These are phyloP conservation scores for Paramecium biaurelia DNA, from an alignment of 73 alveolate genomes.

Conservation along the genomic window DNA sequence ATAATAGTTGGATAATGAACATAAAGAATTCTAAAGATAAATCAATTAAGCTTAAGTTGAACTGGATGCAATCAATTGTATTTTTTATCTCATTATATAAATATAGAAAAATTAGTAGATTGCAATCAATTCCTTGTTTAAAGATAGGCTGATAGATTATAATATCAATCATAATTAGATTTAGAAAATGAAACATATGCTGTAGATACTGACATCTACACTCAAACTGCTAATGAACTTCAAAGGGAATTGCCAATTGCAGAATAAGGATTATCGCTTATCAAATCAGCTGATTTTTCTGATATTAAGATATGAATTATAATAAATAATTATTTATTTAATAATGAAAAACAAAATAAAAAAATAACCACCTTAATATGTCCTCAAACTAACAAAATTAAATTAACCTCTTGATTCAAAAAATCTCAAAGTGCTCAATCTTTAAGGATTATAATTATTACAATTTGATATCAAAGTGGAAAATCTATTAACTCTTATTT, in stretches of 20 bases:
- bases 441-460: neutral
- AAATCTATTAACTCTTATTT: neutral
- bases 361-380: conserved; percentile 31
- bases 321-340: neutral
- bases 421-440: neutral
- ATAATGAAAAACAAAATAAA: neutral
- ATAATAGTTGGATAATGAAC: neutral
- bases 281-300: conserved; percentile 53
- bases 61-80: neutral
- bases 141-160: neutral
- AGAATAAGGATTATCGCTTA: conserved; percentile 26
- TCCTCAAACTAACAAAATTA: neutral
- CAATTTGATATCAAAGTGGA: neutral
- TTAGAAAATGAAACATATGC: conserved; percentile 47
- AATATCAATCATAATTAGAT: neutral
- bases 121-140: neutral
- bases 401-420: neutral
- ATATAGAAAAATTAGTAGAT: conserved; percentile 30
- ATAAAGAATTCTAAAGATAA: neutral
- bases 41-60: neutral
- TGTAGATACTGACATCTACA: neutral
- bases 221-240: neutral
- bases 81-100: neutral
- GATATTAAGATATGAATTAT: conserved; percentile 18
- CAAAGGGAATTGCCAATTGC: conserved; percentile 22